Percentiles rank a stretch among this genome's conserved stretches.
phyloP scores from a whole-genome alignment of 257 asterid species.

The Nicotiana attenuata region DNA sequence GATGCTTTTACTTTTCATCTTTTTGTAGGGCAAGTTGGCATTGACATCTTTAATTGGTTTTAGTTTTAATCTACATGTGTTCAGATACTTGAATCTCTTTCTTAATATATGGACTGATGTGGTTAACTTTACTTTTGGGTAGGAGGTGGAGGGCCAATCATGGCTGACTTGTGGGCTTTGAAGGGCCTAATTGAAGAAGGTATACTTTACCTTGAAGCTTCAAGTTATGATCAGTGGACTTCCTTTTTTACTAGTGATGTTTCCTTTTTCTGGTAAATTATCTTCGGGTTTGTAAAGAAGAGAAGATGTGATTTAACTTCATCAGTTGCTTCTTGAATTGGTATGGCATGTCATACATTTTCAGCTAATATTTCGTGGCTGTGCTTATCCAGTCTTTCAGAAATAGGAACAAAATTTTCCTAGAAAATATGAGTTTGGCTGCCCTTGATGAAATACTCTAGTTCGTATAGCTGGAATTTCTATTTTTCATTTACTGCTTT shows the following conservation, averaged over 20 bases:
- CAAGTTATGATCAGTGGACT: neutral
- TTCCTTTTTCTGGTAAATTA: neutral
- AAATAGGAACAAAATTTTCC: neutral
- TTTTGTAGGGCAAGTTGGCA: neutral
- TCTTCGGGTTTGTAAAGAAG: neutral
- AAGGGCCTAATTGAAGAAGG: constrained; percentile 96
- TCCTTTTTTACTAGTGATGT: neutral
- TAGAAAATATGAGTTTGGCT: neutral
- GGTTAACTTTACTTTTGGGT: constrained; percentile 16
- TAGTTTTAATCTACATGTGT: neutral
- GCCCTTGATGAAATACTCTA: neutral
- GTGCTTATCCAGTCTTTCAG: constrained; percentile 1
- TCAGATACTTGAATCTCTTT: neutral
- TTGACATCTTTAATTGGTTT: neutral
- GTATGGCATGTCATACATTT: neutral
- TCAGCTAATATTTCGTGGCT: neutral
- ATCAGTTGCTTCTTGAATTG: constrained; percentile 7
- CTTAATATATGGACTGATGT: neutral
- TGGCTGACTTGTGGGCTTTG: constrained; percentile 98
- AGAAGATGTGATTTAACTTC: neutral
- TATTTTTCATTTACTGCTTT: neutral
- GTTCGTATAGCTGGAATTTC: neutral
- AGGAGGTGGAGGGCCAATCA: constrained; percentile 99
- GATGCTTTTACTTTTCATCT: neutral
- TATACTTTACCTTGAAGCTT: constrained; percentile 15